These are phyloP conservation scores for Megacollybia marginata DNA, from an alignment of 768 basidiomycete species.

Conservation along the genomic window DNA sequence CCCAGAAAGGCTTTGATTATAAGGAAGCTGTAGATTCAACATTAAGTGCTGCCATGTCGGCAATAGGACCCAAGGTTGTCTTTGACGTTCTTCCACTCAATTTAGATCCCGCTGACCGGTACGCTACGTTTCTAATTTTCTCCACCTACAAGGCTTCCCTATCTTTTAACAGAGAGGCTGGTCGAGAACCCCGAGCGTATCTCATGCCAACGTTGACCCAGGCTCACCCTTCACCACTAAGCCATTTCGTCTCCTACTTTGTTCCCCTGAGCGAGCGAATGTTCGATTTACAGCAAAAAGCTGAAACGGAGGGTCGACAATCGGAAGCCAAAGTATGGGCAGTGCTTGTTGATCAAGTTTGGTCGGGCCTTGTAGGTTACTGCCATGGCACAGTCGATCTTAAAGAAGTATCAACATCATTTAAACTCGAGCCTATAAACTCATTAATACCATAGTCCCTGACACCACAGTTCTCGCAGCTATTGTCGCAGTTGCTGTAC, in stretches of 20 bases:
- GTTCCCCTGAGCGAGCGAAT: conserved; percentile 91
- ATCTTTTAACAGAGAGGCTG: conserved; percentile 44
- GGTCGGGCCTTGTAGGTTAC: conserved; percentile 89
- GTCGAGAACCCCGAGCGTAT: conserved; percentile 82
- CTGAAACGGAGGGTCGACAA: conserved; percentile 62
- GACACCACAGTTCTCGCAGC: conserved; percentile 69
- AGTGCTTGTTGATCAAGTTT: conserved; percentile 88
- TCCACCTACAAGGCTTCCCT: background rate
- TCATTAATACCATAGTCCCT: conserved; percentile 45
- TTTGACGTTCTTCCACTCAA: conserved; percentile 76
- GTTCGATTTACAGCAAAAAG: conserved; percentile 81
- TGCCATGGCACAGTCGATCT: conserved; percentile 78
- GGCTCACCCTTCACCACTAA: conserved; percentile 72
- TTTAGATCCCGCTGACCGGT: conserved; percentile 76
- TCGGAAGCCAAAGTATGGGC: conserved; percentile 95
- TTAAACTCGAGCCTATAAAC: background rate
- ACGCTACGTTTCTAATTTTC: conserved; percentile 19
- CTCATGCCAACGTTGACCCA: conserved; percentile 82
- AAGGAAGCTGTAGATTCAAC: conserved; percentile 82
- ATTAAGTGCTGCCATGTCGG: conserved; percentile 73
- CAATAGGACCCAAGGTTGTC: conserved; percentile 79
- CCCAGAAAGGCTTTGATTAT: conserved; percentile 80
- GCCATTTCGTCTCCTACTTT: conserved; percentile 85
- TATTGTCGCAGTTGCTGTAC: conserved; percentile 93
- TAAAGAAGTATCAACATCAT: conserved; percentile 41